Percentiles rank a stretch among this genome's conserved stretches.
Evolutionary conservation across 306 rosid species (phyloP).

Genomic region (Cicer bijugum): DNA sequence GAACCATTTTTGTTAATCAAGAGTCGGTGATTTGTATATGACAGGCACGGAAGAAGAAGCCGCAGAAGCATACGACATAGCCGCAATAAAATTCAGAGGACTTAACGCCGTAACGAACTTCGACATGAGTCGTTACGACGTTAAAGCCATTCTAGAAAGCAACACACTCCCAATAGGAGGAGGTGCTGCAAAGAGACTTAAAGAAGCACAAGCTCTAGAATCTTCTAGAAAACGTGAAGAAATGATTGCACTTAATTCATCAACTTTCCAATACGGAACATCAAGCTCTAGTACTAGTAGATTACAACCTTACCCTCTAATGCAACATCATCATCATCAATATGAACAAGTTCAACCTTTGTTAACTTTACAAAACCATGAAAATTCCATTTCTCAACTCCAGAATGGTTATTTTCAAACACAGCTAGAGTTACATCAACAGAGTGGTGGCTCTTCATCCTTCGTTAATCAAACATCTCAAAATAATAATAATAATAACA

Average conservation of each 20-base stretch:
- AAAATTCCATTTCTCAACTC: conserved; percentile 51
- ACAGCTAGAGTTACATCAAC: conserved; percentile 79
- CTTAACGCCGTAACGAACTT: conserved; percentile 93
- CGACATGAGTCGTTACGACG: conserved; percentile 95
- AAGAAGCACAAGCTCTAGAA: conserved; percentile 94
- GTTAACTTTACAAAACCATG: conserved; percentile 74
- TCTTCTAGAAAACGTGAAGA: conserved; percentile 82
- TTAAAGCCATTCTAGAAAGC: conserved; percentile 87
- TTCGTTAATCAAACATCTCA: not conserved
- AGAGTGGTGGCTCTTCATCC: not conserved
- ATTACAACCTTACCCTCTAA: conserved; percentile 64
- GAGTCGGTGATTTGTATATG: too few relatives aligned
- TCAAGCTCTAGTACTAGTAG: conserved; percentile 40
- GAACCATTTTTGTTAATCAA: too few relatives aligned
- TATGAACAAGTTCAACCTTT: conserved; percentile 61
- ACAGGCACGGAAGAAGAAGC: conserved; percentile 95
- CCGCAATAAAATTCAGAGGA: conserved; percentile 93
- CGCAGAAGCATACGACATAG: conserved; percentile 98
- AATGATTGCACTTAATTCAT: conserved; percentile 68
- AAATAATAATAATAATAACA: conserved; percentile 37
- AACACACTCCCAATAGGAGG: conserved; percentile 93
- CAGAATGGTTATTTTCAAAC: conserved; percentile 52
- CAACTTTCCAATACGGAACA: conserved; percentile 65
- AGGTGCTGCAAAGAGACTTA: conserved; percentile 87
- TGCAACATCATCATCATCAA: conserved; percentile 51